Evolutionary conservation across 2,329 filamentous ascomycete genomes (phyloP).

Genomic region (Phaeoacremonium minimum): DNA sequence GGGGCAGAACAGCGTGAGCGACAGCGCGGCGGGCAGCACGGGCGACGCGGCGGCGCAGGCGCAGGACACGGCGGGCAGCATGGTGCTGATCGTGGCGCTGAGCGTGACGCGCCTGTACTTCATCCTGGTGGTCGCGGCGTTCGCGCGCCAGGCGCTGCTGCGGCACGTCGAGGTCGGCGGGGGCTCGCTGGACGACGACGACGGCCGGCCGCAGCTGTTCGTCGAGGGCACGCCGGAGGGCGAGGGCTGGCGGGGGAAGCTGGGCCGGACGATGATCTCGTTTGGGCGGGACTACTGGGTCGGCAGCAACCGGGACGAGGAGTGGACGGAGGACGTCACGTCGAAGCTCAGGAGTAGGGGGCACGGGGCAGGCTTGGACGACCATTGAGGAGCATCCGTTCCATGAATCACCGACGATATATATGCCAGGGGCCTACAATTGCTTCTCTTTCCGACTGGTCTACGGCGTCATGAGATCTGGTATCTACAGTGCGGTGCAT

Average conservation of each 20-base stretch:
- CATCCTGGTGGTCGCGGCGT: constrained; percentile 76
- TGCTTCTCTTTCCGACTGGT: no score
- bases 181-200: constrained; percentile 15
- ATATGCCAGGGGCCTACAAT: no score
- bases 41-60: constrained; percentile 19
- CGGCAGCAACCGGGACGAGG: constrained; percentile 57
- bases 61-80: constrained; percentile 67
- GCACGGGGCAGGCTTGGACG: constrained; percentile 3
- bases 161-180: constrained; percentile 55
- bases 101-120: constrained; percentile 80
- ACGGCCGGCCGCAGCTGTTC: constrained; percentile 49
- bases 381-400: no score
- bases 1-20: not conserved
- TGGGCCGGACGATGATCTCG: constrained; percentile 75
- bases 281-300: constrained; percentile 79
- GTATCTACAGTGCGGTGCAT: no score
- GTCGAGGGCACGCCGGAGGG: constrained; percentile 65
- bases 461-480: no score
- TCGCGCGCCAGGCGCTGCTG: constrained; percentile 71
- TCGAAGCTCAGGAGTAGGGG: constrained; percentile 21
- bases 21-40: constrained; percentile 3
- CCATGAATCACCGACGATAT: no score
- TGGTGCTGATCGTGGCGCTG: constrained; percentile 69
- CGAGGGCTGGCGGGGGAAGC: constrained; percentile 70
- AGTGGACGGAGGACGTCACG: constrained; percentile 62